phyloP scores from a whole-genome alignment of 2,329 filamentous ascomycete species.

The Triangularia verruculosa region DNA sequence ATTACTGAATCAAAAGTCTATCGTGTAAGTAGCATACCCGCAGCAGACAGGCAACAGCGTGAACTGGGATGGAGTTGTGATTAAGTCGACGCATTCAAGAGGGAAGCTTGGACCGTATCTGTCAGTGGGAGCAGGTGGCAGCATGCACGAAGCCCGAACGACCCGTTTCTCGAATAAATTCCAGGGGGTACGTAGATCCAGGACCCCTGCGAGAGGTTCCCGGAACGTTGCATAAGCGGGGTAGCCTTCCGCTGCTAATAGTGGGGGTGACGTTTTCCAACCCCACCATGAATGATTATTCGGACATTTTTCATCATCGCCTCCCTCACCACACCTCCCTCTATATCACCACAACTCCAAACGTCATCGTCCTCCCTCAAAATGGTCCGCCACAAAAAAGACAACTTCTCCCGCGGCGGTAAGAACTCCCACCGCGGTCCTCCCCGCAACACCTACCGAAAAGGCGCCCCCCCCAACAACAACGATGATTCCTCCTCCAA shows the following conservation, averaged over 20 bases:
- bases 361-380: too few species aligned
- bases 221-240: constrained; percentile 18
- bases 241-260: constrained; percentile 4
- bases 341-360: constrained; percentile 43
- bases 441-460: constrained; percentile 53
- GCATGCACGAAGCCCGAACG: background rate
- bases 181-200: constrained; percentile 12
- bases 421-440: constrained; percentile 64
- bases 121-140: constrained; percentile 10
- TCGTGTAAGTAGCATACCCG: background rate
- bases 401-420: constrained; percentile 65
- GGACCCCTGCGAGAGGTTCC: background rate
- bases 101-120: constrained; percentile 9
- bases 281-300: constrained; percentile 17
- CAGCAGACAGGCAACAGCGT: background rate
- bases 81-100: background rate
- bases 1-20: background rate
- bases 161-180: constrained; percentile 22
- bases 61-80: constrained; percentile 1
- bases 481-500: constrained; percentile 35
- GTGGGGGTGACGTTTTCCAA: constrained; percentile 2
- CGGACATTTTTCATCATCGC: background rate
- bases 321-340: constrained; percentile 3
- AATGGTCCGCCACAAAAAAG: constrained; percentile 98
- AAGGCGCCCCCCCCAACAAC: constrained; percentile 31